Conservation (phyloP, 495 filamentous ascomycete genomes). For the Umbilicaria muhlenbergii region DNA sequence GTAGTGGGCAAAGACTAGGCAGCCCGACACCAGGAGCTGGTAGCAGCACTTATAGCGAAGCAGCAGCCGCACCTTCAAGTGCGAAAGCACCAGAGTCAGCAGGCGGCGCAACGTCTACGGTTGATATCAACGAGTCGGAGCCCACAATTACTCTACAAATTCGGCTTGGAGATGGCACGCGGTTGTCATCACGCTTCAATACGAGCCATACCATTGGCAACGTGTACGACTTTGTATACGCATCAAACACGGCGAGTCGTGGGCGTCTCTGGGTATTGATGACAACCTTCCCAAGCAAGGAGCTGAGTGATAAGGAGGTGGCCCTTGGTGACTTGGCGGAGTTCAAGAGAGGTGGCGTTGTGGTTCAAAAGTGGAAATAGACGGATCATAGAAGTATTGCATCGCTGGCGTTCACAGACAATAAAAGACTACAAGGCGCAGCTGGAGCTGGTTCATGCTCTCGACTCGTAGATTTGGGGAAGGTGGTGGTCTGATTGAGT, state of each 20-base stretch:
- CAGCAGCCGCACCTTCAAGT: slow-evolving; percentile 20
- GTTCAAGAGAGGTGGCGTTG: slow-evolving; percentile 69
- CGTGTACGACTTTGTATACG: slow-evolving; percentile 71
- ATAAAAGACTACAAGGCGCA: no score
- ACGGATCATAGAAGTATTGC: slow-evolving; percentile 1
- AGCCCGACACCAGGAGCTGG: slow-evolving; percentile 64
- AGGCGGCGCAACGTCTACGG: slow-evolving; percentile 21
- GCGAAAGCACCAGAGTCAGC: slow-evolving; percentile 15
- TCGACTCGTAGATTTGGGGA: no score
- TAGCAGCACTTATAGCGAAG: slow-evolving; percentile 22
- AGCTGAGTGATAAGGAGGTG: slow-evolving; percentile 56
- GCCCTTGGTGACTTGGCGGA: slow-evolving; percentile 65
- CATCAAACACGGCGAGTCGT: slow-evolving; percentile 42
- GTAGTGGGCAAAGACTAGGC: slow-evolving; percentile 73
- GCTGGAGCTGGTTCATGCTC: no score
- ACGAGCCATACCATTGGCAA: slow-evolving; percentile 80
- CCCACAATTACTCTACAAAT: slow-evolving; percentile 72
- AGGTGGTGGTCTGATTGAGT: no score
- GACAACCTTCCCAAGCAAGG: slow-evolving; percentile 93
- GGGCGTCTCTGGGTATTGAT: slow-evolving; percentile 63
- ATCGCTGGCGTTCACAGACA: slow-evolving; percentile 1
- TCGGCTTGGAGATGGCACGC: slow-evolving; percentile 78
- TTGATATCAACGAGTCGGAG: slow-evolving; percentile 55
- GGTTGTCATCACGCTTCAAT: slow-evolving; percentile 80
- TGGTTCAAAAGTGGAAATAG: slow-evolving; percentile 78